Percentiles rank a stretch among this genome's conserved stretches.
Conservation (phyloP, 2,329 filamentous ascomycete species). For the Rutstroemia sydowiana region DNA sequence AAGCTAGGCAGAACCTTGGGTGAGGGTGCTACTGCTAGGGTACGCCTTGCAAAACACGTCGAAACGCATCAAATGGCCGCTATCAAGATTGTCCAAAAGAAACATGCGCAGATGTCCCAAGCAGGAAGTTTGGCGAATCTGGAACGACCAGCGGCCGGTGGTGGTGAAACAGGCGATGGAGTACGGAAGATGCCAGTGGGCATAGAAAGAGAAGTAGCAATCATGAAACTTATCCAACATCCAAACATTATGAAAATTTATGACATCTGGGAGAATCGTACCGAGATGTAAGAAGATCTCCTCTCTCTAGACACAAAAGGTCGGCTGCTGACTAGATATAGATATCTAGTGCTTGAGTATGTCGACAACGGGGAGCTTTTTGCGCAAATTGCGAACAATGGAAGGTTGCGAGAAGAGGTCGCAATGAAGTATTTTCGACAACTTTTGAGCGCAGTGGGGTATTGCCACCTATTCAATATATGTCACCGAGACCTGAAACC, state of each 20-base stretch:
- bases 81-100: slow-evolving; percentile 91
- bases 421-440: slow-evolving; percentile 84
- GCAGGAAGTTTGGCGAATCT: slow-evolving; percentile 80
- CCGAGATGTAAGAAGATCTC: slow-evolving; percentile 66
- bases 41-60: slow-evolving; percentile 76
- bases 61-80: slow-evolving; percentile 75
- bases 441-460: slow-evolving; percentile 84
- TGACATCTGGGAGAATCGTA: slow-evolving; percentile 96
- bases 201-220: slow-evolving; percentile 89
- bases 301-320: background rate
- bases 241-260: slow-evolving; percentile 90
- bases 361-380: slow-evolving; percentile 69
- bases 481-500: slow-evolving; percentile 95
- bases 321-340: slow-evolving; percentile 35
- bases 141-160: slow-evolving; percentile 60
- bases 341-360: slow-evolving; percentile 91
- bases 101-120: slow-evolving; percentile 69
- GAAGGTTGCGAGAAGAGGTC: slow-evolving; percentile 70
- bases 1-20: slow-evolving; percentile 83
- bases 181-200: slow-evolving; percentile 73
- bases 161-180: slow-evolving; percentile 48
- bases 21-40: slow-evolving; percentile 80
- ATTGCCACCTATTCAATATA: slow-evolving; percentile 91
- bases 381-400: slow-evolving; percentile 69
- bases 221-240: slow-evolving; percentile 94